Evolutionary conservation across 805 yeast genomes (phyloP).

Genomic region (Yarrowia sp.): DNA sequence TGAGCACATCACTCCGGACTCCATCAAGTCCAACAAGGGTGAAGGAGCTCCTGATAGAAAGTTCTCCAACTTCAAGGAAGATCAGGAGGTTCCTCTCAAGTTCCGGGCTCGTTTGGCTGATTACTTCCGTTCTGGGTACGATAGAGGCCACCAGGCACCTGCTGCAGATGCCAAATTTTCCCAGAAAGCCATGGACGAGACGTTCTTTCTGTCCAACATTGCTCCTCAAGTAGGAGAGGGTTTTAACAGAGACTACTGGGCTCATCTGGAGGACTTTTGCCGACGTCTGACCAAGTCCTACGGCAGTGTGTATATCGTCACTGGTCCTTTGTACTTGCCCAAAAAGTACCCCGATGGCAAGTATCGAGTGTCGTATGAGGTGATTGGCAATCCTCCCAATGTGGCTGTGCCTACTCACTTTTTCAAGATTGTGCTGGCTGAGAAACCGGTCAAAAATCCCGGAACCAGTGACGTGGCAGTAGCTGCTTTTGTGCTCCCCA

Average conservation of each 20-base stretch:
- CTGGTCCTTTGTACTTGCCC: slow-evolving; percentile 93
- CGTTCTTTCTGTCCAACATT: slow-evolving; percentile 85
- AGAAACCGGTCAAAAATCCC: slow-evolving; percentile 48
- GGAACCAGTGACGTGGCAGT: slow-evolving; percentile 50
- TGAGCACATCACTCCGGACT: slow-evolving; percentile 80
- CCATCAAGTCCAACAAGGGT: slow-evolving; percentile 48
- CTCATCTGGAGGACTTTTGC: slow-evolving; percentile 87
- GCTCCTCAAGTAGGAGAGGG: slow-evolving; percentile 98
- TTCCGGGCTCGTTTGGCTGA: slow-evolving; percentile 79
- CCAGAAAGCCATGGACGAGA: slow-evolving; percentile 92
- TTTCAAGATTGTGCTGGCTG: slow-evolving; percentile 87
- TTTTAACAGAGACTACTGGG: slow-evolving; percentile 97
- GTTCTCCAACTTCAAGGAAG: slow-evolving; percentile 82
- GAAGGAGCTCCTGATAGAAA: slow-evolving; percentile 53
- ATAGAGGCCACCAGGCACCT: slow-evolving; percentile 96
- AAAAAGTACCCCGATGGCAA: slow-evolving; percentile 78
- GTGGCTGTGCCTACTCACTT: slow-evolving; percentile 98
- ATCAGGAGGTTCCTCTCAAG: slow-evolving; percentile 69
- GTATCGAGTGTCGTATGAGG: slow-evolving; percentile 79
- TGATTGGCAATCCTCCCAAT: slow-evolving; percentile 94
- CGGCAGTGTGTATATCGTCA: slow-evolving; percentile 75
- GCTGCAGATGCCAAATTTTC: slow-evolving; percentile 95
- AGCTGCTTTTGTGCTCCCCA: slow-evolving; percentile 93
- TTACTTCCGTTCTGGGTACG: slow-evolving; percentile 93
- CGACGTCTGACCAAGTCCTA: slow-evolving; percentile 72